Evolutionary conservation across 257 asterid genomes (phyloP), one percentile per base, ranked within the genome.

Genomic region (Fraxinus quadrangulata): DNA sequence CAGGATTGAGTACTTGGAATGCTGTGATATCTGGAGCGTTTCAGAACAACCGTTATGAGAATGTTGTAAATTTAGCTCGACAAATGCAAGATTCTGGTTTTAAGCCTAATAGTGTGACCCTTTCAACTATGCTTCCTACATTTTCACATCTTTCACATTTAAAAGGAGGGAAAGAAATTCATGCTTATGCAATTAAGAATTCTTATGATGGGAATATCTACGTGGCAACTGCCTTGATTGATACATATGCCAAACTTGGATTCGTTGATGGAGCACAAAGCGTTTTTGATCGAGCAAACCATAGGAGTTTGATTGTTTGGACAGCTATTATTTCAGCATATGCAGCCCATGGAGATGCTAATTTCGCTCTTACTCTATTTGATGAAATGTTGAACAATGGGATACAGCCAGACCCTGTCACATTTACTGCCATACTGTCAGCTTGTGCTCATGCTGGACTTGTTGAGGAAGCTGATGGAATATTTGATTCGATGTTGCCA

Each of bases 381-480:
- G 47, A 83, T 14, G 81, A 89, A 84, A 94, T 94, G 97, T 70
- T 89, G 77, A 73, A 69, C 30, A 77, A 84, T 79, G 81, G 83
- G 72, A 80, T 83, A 75, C 82, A 79, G 69, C 98, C 98, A 51
- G 96, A 92, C 73, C 74, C 90, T 0, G 86, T 91, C 77, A 92
- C 94, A 54, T 84, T 94, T 77, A 91, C 97, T 45, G 87, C 95
- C 77, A 93, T 92, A 65, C 80, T 92, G 82, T 71, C 97, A 63
- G 97, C 95, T 34, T 92, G 98, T 77, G 96, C 97, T 77, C 97
- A 88, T 81, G 78, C 91, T 67, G 98, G 98, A 45, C 83, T 91
- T 75, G 90, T 92, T 16, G 84, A 79, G 30, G 83, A 92, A 72
- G 96, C 95, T 77, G 63, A 81, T 87, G 87, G 83, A 80, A 77